Evolutionary conservation across 768 basidiomycete species (phyloP).

Genomic region (Sporobolomyces pararoseus): DNA sequence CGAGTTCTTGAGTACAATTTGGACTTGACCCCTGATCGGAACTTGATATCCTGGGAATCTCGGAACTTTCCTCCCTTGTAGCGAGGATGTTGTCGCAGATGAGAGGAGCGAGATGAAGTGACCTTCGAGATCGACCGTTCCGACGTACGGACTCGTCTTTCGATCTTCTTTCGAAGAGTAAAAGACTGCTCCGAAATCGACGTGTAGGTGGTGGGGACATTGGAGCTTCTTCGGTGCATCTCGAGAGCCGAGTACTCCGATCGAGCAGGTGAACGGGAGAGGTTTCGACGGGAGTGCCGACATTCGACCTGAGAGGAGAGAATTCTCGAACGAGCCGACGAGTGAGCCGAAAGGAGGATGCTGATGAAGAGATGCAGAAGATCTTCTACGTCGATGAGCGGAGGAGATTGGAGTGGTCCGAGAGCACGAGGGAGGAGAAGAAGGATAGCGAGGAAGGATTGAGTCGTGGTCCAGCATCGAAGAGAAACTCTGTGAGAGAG

Average conservation of each 20-base stretch:
- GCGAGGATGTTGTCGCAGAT: not conserved
- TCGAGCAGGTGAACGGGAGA: slow-evolving; percentile 43
- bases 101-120: slow-evolving; percentile 38
- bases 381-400: slow-evolving; percentile 7
- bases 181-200: slow-evolving; percentile 41
- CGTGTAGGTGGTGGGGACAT: slow-evolving; percentile 41
- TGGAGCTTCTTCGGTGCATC: slow-evolving; percentile 30
- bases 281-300: slow-evolving; percentile 38
- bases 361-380: slow-evolving; percentile 2
- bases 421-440: not conserved
- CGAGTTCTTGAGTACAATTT: slow-evolving; percentile 48
- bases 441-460: not conserved
- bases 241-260: slow-evolving; percentile 40
- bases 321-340: slow-evolving; percentile 47
- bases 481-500: slow-evolving; percentile 3
- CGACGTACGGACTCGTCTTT: slow-evolving; percentile 47
- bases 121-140: slow-evolving; percentile 46
- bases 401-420: not conserved
- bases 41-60: slow-evolving; percentile 47
- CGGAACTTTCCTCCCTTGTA: slow-evolving; percentile 29
- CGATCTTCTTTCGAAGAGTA: slow-evolving; percentile 32
- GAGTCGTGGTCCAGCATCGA: slow-evolving; percentile 1
- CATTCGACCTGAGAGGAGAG: slow-evolving; percentile 47
- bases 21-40: slow-evolving; percentile 47
- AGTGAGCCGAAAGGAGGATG: slow-evolving; percentile 31